Base-by-base conservation (phyloP, 306 rosid genomes). In the Luffa aegyptiaca region DNA sequence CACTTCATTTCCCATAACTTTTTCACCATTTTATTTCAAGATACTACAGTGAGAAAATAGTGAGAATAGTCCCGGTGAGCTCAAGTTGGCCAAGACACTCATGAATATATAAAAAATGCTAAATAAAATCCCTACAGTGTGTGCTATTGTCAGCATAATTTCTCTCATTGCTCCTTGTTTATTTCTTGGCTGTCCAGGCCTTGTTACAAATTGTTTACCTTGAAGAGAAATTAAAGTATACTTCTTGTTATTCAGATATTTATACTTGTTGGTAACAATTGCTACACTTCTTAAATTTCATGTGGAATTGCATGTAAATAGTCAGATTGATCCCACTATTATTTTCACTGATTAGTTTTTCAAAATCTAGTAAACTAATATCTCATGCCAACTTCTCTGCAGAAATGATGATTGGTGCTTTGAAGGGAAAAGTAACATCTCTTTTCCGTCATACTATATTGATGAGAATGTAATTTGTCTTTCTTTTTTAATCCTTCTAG, bases 401-500 rank as follows among this genome's bases (percentile, higher is more conserved):
- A 94, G 98, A 85, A 93, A 88, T 59, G 97, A 92, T 71, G 98
- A 92, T 75, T 94, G 97, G 98, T 85, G 86, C 82, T 83, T 94
- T 85, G 98, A 94, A 83, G 98, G 84, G 85, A 84, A 82, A 87
- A 91, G 85, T 78, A 91, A 91, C 85, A 89, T 92, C 62, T 88
- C 97, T 45, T 94, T 95, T 84, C 99, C 97, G 5, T 95, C 99
- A 31, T 95, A 95, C 92, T 93, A 95, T 83, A 93, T 95, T 86
- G 97, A 95, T 83, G 97, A 95, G 91, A 91, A 91, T 91, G 97
- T 93, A 91, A 89, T 85, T 68, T 87, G 63, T 84, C 88, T 81
- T 76, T 77, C 76, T 12, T 63, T 33, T 75, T 17, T 75, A 79
- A 79, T 61, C 17, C 46, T 76, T 48, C 58, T 37, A 80, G 71